phyloP scores from a whole-genome alignment of 345 rosid genomes.

The Hypericum androsaemum region DNA sequence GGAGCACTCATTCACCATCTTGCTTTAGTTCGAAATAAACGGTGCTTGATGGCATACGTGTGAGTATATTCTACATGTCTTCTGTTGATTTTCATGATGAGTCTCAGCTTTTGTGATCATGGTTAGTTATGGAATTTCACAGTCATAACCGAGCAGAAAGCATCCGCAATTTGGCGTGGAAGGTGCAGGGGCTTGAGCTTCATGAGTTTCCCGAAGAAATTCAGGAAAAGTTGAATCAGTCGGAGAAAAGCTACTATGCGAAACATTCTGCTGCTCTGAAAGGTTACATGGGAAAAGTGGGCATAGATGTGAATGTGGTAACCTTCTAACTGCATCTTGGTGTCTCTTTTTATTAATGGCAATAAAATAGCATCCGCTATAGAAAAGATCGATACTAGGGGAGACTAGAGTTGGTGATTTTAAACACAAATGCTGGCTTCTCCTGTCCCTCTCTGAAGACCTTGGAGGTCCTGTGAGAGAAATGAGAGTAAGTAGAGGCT shows the following conservation, averaged over 20 bases:
- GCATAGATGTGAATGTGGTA: conserved; percentile 78
- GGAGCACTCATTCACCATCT: conserved; percentile 88
- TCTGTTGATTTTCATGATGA: conserved; percentile 6
- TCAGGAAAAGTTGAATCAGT: conserved; percentile 51
- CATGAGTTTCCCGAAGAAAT: conserved; percentile 65
- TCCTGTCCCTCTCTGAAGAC: too few relatives aligned
- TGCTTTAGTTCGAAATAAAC: conserved; percentile 73
- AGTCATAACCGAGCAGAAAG: conserved; percentile 80
- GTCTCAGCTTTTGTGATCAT: conserved; percentile 5
- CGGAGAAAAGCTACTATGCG: conserved; percentile 62
- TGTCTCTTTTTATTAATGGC: too few relatives aligned
- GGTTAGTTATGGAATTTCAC: conserved; percentile 15
- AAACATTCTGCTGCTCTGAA: conserved; percentile 56
- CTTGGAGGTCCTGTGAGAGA: too few relatives aligned
- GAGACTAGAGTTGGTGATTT: too few relatives aligned
- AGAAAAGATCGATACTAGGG: too few relatives aligned
- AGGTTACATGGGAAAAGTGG: conserved; percentile 59
- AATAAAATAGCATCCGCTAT: too few relatives aligned
- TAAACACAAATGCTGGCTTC: too few relatives aligned
- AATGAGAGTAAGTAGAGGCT: too few relatives aligned
- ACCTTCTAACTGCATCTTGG: conserved; percentile 3
- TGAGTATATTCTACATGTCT: conserved; percentile 21
- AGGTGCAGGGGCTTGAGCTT: conserved; percentile 58
- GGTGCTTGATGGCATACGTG: conserved; percentile 94
- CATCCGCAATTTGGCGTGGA: conserved; percentile 65